Percentiles rank a stretch among this genome's conserved stretches.
These are phyloP conservation scores for Lignosus rhinocerotis DNA, from an alignment of 1,284 basidiomycete species.

Conservation along the genomic window DNA sequence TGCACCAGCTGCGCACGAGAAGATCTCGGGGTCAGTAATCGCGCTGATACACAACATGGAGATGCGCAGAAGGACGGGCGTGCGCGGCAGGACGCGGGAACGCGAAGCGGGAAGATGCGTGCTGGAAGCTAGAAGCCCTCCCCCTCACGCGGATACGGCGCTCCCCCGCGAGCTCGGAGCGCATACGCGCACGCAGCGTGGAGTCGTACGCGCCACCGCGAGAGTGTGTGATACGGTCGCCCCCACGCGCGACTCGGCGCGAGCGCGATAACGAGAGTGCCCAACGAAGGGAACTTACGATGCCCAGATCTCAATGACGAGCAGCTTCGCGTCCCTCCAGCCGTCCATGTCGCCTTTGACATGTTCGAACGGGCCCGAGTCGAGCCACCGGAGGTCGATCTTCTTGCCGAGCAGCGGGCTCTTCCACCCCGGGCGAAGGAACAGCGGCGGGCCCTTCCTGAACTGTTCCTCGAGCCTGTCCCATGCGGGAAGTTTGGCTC, in stretches of 20 bases:
- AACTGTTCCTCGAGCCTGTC: conserved; percentile 33
- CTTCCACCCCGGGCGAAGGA: conserved; percentile 35
- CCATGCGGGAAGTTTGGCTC: conserved; percentile 33
- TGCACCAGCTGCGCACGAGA: conserved; percentile 26
- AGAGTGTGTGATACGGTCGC: background rate
- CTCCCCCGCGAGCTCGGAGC: background rate
- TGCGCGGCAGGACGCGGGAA: conserved; percentile 6
- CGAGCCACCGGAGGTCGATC: conserved; percentile 34
- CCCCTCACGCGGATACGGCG: background rate
- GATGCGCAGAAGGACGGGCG: background rate
- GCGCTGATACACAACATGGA: conserved; percentile 15
- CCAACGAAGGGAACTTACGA: conserved; percentile 27
- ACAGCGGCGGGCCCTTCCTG: conserved; percentile 34
- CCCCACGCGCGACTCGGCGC: background rate
- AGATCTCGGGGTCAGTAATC: conserved; percentile 24
- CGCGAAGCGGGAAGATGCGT: conserved; percentile 6
- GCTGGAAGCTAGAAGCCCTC: background rate
- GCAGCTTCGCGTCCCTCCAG: conserved; percentile 31
- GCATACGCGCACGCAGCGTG: background rate
- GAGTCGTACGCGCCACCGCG: background rate
- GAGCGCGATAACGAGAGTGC: conserved; percentile 5
- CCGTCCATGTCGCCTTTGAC: conserved; percentile 31
- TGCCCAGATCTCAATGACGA: conserved; percentile 36
- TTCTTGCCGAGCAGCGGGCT: conserved; percentile 33
- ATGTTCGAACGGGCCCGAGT: conserved; percentile 30